Evolutionary conservation across 2,329 filamentous ascomycete genomes (phyloP).

Genomic region (Trichoderma sp.): DNA sequence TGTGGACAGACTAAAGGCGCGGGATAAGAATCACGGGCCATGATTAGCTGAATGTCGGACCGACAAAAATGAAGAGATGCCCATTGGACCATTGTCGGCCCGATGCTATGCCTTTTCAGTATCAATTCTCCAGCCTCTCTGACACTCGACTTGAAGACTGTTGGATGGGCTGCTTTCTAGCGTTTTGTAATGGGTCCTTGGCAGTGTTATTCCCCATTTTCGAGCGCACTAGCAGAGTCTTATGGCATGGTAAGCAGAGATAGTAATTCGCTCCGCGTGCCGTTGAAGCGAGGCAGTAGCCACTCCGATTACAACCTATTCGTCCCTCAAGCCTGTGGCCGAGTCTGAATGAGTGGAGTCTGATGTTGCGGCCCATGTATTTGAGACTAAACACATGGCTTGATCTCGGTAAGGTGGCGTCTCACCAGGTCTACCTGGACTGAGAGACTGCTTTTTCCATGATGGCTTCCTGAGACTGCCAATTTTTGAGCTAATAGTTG

Average conservation of each 20-base stretch:
- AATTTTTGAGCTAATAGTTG: background rate
- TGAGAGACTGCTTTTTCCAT: too few species aligned
- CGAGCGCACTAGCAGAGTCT: background rate
- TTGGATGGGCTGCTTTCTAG: background rate
- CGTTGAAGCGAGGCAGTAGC: background rate
- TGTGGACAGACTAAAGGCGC: background rate
- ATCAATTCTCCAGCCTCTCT: background rate
- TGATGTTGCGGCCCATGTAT: background rate
- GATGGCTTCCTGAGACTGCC: background rate
- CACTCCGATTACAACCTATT: background rate
- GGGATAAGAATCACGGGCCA: background rate
- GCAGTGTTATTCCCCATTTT: background rate
- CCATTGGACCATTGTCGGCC: slow-evolving; percentile 1
- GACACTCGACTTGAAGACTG: background rate
- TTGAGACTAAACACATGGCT: background rate
- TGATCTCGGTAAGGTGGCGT: background rate
- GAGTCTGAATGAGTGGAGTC: background rate
- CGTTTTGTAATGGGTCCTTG: background rate
- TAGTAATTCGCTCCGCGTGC: background rate
- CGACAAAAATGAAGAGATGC: background rate
- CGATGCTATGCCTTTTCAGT: slow-evolving; percentile 4
- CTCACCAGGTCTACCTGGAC: background rate
- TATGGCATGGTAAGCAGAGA: background rate
- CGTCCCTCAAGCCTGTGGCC: background rate
- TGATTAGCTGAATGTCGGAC: slow-evolving; percentile 16